Percentiles rank a stretch among this genome's conserved stretches.
These are phyloP conservation scores for Epichloe typhina DNA, from an alignment of 2,329 filamentous ascomycete genomes.

Conservation along the genomic window DNA sequence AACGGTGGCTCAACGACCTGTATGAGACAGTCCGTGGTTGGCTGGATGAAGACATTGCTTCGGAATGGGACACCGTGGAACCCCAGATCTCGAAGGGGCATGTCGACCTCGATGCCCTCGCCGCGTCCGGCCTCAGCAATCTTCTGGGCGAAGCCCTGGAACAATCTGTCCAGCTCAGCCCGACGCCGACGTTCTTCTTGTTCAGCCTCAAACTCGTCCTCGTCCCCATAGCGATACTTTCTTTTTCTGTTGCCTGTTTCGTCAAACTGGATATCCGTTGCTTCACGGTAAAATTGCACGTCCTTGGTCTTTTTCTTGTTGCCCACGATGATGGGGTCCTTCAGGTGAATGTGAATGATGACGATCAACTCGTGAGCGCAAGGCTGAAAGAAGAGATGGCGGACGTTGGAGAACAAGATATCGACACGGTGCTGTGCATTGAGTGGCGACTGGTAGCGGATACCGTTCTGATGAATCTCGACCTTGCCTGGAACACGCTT, in stretches of 20 bases:
- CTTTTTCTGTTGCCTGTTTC: conserved; percentile 97
- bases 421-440: conserved; percentile 76
- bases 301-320: conserved; percentile 98
- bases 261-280: conserved; percentile 96
- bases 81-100: conserved; percentile 90
- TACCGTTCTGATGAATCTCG: conserved; percentile 97
- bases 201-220: conserved; percentile 97
- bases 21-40: conserved; percentile 91
- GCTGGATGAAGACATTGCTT: conserved; percentile 89
- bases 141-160: conserved; percentile 94
- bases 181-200: conserved; percentile 89
- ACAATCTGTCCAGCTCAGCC: conserved; percentile 86
- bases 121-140: conserved; percentile 90
- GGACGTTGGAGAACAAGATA: conserved; percentile 94
- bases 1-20: conserved; percentile 96
- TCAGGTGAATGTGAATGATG: conserved; percentile 94
- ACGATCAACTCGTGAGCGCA: conserved; percentile 94
- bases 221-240: conserved; percentile 93
- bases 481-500: conserved; percentile 93
- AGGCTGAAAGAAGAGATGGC: conserved; percentile 97
- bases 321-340: conserved; percentile 94
- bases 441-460: conserved; percentile 77
- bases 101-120: conserved; percentile 73
- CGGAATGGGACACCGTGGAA: conserved; percentile 95
- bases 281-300: conserved; percentile 95